Evolutionary conservation across 179 eudicot species (phyloP), one percentile per base, ranked within the genome.

Genomic region (Drosera spatulata): DNA sequence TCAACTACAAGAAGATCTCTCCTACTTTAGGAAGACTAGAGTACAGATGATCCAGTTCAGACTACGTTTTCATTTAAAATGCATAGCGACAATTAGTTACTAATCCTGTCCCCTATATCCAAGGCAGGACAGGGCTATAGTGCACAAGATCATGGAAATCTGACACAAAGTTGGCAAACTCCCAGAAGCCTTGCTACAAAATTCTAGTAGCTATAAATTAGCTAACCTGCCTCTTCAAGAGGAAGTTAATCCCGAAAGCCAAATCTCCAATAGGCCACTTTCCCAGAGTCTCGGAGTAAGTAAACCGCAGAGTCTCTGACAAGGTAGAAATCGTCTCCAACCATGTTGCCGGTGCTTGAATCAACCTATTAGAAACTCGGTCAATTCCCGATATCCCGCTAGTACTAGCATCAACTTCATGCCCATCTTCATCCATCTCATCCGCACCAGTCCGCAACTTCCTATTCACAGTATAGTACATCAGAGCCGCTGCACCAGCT

Each of bases 261-360:
- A 94, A 82, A 72, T 94, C 99, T 10, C 96, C 99, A 69, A 94
- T 90, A 33, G 97, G 99, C 99, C 99, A 94, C 67, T 90, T 94
- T 60, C 99, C 99, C 61, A 94, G 66, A 46, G 99, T 94, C 69
- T 94, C 97, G 0, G 99, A 94, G 69, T 94, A 90, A 1, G 99
- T 94, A 75, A 94, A 90, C 67, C 94, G 61, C 15, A 94, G 83
- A 7, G 99, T 94, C 80, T 94, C 99, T 5, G 99, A 90, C 73
- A 94, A 75, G 0, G 97, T 94, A 3, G 99, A 90, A 65, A 94
- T 94, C 6, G 97, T 87, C 72, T 94, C 99, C 74, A 94, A 68
- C 99, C 99, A 94, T 10, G 99, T 90, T 0, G 83, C 99, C 9
- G 99, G 99, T 45, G 99, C 99, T 70, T 76, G 87, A 79, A 87